Evolutionary conservation across 2,329 filamentous ascomycete genomes (phyloP), one percentile per base, ranked within the genome.

Genomic region (Aspergillus clavatus): DNA sequence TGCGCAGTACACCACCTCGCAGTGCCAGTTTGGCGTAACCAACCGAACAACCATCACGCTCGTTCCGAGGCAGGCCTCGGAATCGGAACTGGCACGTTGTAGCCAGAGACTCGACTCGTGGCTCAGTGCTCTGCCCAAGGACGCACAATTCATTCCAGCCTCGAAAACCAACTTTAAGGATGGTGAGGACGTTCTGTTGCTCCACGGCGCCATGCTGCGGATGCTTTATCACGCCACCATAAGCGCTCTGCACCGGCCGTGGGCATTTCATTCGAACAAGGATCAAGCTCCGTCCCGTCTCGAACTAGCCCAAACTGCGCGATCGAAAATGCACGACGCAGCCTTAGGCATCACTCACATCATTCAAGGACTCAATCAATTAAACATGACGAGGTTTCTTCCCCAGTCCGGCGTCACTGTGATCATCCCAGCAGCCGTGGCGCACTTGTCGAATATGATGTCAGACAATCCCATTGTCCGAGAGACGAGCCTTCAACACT

Each of bases 211-310:
- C n/a, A 77, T 95, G 40, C 72, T 95, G 22, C 87, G 93, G 65
- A 91, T 95, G 86, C 82, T 93, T 0, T 95, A 90, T 65, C 88
- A 88, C 67, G 91, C 89, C 1, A 93, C 89, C 1, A 76, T 91
- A n/a, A 93, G 88, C 37, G 89, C 89, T 1, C 76, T 95, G 8
- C 87, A 95, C 65, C 81, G 89, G 19, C 89, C 89, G 2, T 88
- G 91, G 56, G 89, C 94, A 48, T 74, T 91, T 31, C 85, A 84
- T 0, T 78, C 80, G 12, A 52, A 53, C 6, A 63, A 59, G 36
- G 56, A 63, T 76, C 81, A 47, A 52, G 63, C 41, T 54, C 71
- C 52, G 57, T 55, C 50, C 39, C 67, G 19, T 73, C 76, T 38
- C 72, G 79, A 43, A 78, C 84, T 58, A 73, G 86, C 27, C 80